Evolutionary conservation across 495 filamentous ascomycete genomes (phyloP).

Genomic region (Opeltia flavorubescens): DNA sequence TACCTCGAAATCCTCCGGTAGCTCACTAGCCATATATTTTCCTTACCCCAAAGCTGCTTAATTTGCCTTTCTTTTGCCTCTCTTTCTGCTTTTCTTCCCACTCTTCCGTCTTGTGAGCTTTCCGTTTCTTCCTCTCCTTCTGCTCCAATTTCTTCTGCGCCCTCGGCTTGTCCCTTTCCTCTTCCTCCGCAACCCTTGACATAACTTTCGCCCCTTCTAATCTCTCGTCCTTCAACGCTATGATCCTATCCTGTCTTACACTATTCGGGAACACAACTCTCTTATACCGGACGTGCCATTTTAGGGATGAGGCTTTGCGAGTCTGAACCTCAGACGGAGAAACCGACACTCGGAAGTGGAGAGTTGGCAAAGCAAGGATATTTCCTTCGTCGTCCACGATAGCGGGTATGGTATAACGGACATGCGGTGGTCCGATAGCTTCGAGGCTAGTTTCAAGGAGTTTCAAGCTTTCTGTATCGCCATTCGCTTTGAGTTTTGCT

Average conservation of each 20-base stretch:
- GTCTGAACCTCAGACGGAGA: background rate
- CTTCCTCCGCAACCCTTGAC: background rate
- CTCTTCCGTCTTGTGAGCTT: background rate
- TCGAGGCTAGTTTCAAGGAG: conserved; percentile 22
- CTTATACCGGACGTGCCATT: conserved; percentile 6
- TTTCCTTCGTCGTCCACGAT: conserved; percentile 23
- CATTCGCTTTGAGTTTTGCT: conserved; percentile 17
- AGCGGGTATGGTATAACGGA: conserved; percentile 39
- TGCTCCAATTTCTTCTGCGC: background rate
- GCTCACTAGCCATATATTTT: too few relatives aligned
- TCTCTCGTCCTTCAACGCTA: background rate
- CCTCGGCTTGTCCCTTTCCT: background rate
- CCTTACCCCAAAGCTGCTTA: too few relatives aligned
- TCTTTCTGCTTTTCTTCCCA: background rate
- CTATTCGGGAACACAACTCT: background rate
- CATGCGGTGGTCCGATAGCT: conserved; percentile 29
- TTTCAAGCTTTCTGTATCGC: conserved; percentile 15
- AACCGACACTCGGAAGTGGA: conserved; percentile 19
- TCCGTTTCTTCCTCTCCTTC: background rate
- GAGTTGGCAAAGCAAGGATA: conserved; percentile 36
- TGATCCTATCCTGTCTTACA: background rate
- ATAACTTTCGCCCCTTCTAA: background rate
- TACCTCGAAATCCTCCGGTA: too few relatives aligned
- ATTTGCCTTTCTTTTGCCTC: background rate
- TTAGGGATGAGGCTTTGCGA: background rate